Base-by-base conservation (phyloP, 179 eudicot species). In the Beta macrorhiza region DNA sequence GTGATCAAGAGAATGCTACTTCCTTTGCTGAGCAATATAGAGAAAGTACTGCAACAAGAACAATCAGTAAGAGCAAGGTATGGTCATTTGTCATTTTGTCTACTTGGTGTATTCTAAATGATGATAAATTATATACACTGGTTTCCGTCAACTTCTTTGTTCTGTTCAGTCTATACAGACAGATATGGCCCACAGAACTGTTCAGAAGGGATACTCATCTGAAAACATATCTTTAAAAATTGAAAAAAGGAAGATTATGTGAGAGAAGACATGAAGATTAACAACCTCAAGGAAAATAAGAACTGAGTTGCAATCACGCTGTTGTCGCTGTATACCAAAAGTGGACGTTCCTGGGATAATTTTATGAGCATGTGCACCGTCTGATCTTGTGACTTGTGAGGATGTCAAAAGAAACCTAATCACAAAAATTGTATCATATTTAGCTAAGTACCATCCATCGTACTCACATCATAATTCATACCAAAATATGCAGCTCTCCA, bases 1-100 rank as follows among this genome's bases (percentile, higher is more conserved):
- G 83, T 64, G 91, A 90, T 79, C 89, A 76, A 59, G 89, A 82
- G 64, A 74, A 76, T 47, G 79, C 88, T 73, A 76, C 79, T 53
- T 67, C 82, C 32, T 78, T 86, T 49, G 71, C 82, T 32, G 86
- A 81, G 72, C 89, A 80, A 75, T 87, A 82, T 80, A 81, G 84
- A 79, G 73, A 82, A 45, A 87, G 74, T 88, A 71, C 82, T 76
- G 90, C 87, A 87, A 79, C 86, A 32, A 78, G 87, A 77, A 78
- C 90, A 71, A 82, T 87, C 64, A 81, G 78, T 80, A 94, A 90
- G 89, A 89, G 80, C 78, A 95, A 95, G 98, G 99, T 92, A 90
- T 55, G 75, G 4, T 56, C 14, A 55, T 51, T 45, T 78, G 9
- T 49, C 58, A 53, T 65, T 52, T 74, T 57, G 42, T 32, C 22